Evolutionary conservation across 2,329 filamentous ascomycete genomes (phyloP).

Genomic region (Calonectria fujianensis): DNA sequence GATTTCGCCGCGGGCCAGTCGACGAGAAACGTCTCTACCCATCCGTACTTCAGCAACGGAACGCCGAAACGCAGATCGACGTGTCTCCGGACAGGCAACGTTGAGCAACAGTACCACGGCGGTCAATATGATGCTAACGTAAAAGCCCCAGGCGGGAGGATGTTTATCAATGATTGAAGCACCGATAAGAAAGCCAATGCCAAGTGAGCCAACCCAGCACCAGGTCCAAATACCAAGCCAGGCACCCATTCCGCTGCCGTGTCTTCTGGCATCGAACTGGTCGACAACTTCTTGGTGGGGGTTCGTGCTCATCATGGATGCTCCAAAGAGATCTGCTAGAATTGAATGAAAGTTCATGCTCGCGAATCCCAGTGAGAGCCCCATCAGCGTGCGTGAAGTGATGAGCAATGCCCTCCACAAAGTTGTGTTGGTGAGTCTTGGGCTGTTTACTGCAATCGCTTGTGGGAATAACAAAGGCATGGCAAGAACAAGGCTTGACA

Average conservation of each 20-base stretch:
- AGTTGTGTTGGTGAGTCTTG: conserved; percentile 72
- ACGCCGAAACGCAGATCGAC: conserved; percentile 80
- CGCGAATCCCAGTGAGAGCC: conserved; percentile 82
- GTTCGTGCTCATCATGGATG: conserved; percentile 82
- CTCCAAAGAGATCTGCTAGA: conserved; percentile 84
- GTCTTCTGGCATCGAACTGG: conserved; percentile 80
- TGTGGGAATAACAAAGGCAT: conserved; percentile 86
- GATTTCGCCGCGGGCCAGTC: conserved; percentile 82
- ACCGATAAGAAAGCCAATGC: conserved; percentile 82
- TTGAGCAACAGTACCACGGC: conserved; percentile 81
- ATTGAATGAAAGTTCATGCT: conserved; percentile 86
- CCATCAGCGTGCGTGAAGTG: conserved; percentile 78
- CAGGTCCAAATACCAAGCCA: conserved; percentile 88
- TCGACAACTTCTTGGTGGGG: conserved; percentile 84
- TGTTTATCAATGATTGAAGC: conserved; percentile 79
- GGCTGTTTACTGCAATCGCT: conserved; percentile 77
- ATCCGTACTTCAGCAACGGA: conserved; percentile 79
- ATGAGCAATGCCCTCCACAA: conserved; percentile 78
- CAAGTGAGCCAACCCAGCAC: conserved; percentile 83
- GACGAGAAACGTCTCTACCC: conserved; percentile 70
- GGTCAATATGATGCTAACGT: conserved; percentile 81
- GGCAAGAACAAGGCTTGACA: conserved; percentile 79
- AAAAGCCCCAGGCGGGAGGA: conserved; percentile 84
- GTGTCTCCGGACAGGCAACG: conserved; percentile 82
- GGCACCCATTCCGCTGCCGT: conserved; percentile 86